Evolutionary conservation across 441 rosid genomes (phyloP).

Genomic region (Populus tomentosa): DNA sequence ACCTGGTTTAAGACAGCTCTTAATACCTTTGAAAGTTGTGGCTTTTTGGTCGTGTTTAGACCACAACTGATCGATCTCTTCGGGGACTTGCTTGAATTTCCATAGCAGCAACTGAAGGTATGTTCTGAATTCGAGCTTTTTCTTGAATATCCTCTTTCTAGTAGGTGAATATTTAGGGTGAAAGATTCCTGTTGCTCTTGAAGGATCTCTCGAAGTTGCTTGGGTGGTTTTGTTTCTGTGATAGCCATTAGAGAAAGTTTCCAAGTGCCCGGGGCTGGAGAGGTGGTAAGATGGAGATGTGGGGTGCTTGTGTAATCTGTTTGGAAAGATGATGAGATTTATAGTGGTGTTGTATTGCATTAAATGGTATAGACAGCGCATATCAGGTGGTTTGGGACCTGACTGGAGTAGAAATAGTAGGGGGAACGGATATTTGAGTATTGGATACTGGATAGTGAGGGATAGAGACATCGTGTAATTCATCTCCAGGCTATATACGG

Average conservation of each 20-base stretch:
- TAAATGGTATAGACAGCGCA: constrained; percentile 28
- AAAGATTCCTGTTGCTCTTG: constrained; percentile 63
- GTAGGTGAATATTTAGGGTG: constrained; percentile 32
- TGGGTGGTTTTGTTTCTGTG: constrained; percentile 18
- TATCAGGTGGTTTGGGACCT: constrained; percentile 32
- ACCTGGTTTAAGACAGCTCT: constrained; percentile 26
- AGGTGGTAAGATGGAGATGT: neutral
- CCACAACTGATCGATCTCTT: constrained; percentile 9
- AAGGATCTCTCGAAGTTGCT: constrained; percentile 48
- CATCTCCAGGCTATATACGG: constrained; percentile 6
- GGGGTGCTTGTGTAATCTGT: neutral
- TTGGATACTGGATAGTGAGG: neutral
- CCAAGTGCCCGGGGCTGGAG: neutral
- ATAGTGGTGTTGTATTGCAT: neutral
- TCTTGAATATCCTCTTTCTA: constrained; percentile 31
- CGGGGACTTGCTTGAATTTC: constrained; percentile 19
- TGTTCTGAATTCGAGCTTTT: constrained; percentile 14
- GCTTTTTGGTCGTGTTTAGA: constrained; percentile 24
- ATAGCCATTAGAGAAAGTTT: constrained; percentile 28
- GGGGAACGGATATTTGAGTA: constrained; percentile 18
- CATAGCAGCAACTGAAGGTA: constrained; percentile 15
- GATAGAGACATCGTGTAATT: neutral
- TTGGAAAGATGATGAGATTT: constrained; percentile 7
- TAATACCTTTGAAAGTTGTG: constrained; percentile 21
- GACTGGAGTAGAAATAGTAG: neutral